Base-by-base conservation (phyloP, 805 yeast species). In the Saccharomyces kudriavzevii region DNA sequence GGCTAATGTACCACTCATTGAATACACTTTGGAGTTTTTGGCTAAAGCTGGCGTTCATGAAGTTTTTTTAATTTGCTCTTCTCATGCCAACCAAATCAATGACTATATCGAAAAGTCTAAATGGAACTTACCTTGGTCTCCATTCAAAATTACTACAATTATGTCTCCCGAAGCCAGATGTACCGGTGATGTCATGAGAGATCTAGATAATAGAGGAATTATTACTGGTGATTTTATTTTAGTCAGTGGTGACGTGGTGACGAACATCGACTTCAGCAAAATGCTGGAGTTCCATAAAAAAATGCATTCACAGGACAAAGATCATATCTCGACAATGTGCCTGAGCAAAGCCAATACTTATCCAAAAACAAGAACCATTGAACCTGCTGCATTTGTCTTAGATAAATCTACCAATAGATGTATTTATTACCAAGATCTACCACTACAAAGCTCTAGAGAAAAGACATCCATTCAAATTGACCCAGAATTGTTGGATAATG, bases 171-270 rank as follows among this genome's bases (percentile, higher is more conserved):
- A 92, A 68, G 84, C 94, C 10, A 75, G 91, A 69, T 87, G 96
- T 27, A 96, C 92, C 10, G 99, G 99, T 60, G 99, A 94, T 72
- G 95, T 96, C 22, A 88, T 94, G 96, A 80, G 99, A 68, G 98
- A 92, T 66, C 74, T 94, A 54, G 99, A 94, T 69, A 84, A 88
- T 56, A 77, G 96, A 61, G 97, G 97, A 5, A 74, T 92, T 54
- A 88, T 94, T 50, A 82, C 87, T 1, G 91, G 95, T 13, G 99
- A 94, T 70, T 94, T 94, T 64, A 73, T 94, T 53, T 76, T 94
- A 40, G 87, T 94, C 30, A 83, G 95, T 8, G 99, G 99, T 56
- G 99, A 94, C 68, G 95, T 92, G 20, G 89, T 94, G n/a, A 86
- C 96, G 45, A 94, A 94, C 64, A 78, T 94, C 54, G 94, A 90